Base-by-base conservation (phyloP, 116 monocot genomes). In the Cymodocea nodosa region DNA sequence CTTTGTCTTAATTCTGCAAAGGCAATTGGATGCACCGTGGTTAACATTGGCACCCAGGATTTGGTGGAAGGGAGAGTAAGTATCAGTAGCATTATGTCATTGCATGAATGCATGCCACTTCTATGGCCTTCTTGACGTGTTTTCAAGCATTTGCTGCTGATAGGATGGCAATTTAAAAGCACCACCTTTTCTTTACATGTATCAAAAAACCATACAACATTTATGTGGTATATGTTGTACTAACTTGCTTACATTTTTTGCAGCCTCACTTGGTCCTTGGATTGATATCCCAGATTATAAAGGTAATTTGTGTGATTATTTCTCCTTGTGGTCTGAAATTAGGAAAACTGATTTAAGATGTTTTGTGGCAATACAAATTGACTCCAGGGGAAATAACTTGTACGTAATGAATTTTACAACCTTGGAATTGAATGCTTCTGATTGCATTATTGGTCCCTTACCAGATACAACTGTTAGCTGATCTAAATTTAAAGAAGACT, bases 201-300 rank as follows among this genome's bases (percentile, higher is more conserved):
- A 44, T 8, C 8, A 44, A 12, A 44, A 7, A 44, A 7, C 7
- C 11, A 44, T 44, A 44, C 6, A 8, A 44, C 44, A 44, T 44
- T 44, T 44, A 8, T 44, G 44, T 10, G 1, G 4, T 18, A 54
- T 54, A 54, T 20, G 17, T 36, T 0, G 13, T n/a, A 39, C 36
- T 62, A 62, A 62, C 17, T 24, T 62, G 17, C 62, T 18, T 17
- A 39, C 22, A 17, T 53, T 23, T 68, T 68, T 23, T 82, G 71
- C 86, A 99, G 98, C 86, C 92, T 57, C 98, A 92, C 83, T 79
- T 99, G 84, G 76, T 99, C 51, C 89, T 99, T 61, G 98, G 98
- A 23, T 74, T 99, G 80, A 92, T 99, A 80, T 99, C 92, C 70
- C 98, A 99, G 71, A 92, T 99, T 51, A 92, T 99, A 60, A 99